phyloP scores from a whole-genome alignment of 768 basidiomycete genomes.

The Candolleomyces aberdarensis region DNA sequence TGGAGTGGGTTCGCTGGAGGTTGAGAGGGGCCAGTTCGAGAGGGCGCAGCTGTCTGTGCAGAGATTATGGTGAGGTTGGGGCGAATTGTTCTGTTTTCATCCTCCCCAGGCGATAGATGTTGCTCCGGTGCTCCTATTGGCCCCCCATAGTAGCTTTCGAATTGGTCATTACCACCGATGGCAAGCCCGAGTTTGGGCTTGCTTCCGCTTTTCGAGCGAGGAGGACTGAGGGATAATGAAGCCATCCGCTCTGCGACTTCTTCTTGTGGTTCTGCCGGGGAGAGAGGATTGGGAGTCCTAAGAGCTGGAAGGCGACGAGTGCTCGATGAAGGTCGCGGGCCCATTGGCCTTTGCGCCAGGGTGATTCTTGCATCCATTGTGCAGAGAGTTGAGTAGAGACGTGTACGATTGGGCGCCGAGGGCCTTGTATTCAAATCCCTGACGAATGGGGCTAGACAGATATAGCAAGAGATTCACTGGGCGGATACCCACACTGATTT shows the following conservation, averaged over 20 bases:
- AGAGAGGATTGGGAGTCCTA: slow-evolving; percentile 12
- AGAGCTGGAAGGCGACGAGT: slow-evolving; percentile 8
- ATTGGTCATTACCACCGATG: slow-evolving; percentile 24
- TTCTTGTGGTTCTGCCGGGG: slow-evolving; percentile 18
- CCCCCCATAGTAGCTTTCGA: slow-evolving; percentile 43
- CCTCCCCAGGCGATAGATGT: slow-evolving; percentile 16
- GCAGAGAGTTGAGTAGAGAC: slow-evolving; percentile 1
- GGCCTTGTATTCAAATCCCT: not conserved
- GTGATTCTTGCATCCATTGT: slow-evolving; percentile 25
- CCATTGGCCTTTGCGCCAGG: slow-evolving; percentile 35
- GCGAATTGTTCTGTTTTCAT: slow-evolving; percentile 43
- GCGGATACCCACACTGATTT: not conserved
- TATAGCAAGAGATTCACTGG: slow-evolving; percentile 1
- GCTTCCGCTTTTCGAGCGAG: slow-evolving; percentile 16
- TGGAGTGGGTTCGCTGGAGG: slow-evolving; percentile 34
- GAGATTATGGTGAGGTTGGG: slow-evolving; percentile 23
- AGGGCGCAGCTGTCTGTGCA: slow-evolving; percentile 27
- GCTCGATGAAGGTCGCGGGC: slow-evolving; percentile 19
- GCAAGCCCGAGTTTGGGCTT: slow-evolving; percentile 23
- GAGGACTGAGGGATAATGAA: slow-evolving; percentile 6
- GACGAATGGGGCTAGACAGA: slow-evolving; percentile 10
- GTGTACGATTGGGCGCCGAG: slow-evolving; percentile 2
- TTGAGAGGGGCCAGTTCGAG: slow-evolving; percentile 31
- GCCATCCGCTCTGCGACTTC: not conserved
- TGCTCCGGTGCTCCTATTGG: slow-evolving; percentile 24